Evolutionary conservation across 2,329 filamentous ascomycete species (phyloP).

Genomic region (Penicillium paneum): DNA sequence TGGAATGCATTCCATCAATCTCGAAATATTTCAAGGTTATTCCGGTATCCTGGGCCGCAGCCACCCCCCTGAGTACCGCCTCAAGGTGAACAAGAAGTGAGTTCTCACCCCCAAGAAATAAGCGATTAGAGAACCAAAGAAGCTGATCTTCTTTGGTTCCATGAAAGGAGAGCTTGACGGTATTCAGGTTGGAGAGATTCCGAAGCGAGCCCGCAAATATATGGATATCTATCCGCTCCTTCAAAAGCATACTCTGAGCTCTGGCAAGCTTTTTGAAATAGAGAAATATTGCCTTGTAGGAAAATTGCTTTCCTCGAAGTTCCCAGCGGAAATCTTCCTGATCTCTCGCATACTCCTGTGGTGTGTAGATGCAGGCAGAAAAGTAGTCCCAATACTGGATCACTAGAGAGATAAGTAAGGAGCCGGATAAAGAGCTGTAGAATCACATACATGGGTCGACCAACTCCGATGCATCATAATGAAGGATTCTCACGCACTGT

Average conservation of each 20-base stretch:
- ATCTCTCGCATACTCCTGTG: neutral
- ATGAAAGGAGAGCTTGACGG: neutral
- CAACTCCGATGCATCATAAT: neutral
- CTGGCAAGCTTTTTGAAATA: neutral
- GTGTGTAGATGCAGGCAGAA: neutral
- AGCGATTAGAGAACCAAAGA: neutral
- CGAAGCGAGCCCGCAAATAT: neutral
- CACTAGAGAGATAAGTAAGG: neutral
- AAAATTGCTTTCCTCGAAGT: neutral
- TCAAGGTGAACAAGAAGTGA: neutral
- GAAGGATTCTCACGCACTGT: neutral
- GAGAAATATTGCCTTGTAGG: neutral
- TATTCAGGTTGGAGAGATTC: neutral
- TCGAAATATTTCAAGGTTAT: neutral
- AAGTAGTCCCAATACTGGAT: constrained; percentile 1
- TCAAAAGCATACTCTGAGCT: neutral
- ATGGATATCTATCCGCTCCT: neutral
- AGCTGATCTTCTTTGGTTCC: neutral
- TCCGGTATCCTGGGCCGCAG: neutral
- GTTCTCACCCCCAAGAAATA: constrained; percentile 1
- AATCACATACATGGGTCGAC: neutral
- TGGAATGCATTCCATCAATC: neutral
- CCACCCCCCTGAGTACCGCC: neutral
- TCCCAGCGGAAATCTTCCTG: neutral
- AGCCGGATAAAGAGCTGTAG: neutral